Percentiles rank a stretch among this genome's conserved stretches.
phyloP scores from a whole-genome alignment of 352 stramenopile genomes.

The Phytophthora foliorum region DNA sequence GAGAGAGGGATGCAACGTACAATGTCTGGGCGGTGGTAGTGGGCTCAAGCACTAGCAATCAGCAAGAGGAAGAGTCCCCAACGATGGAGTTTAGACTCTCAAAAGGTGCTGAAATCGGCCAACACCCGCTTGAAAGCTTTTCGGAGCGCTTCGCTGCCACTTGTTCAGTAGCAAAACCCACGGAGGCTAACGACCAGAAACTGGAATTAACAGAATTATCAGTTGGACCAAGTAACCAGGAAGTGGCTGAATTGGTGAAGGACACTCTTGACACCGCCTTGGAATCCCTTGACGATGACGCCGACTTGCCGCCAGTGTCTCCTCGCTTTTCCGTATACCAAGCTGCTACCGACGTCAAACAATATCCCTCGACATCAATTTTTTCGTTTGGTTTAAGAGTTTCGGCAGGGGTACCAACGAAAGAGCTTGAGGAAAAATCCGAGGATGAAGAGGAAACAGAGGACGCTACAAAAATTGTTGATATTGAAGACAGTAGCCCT shows the following conservation, averaged over 20 bases:
- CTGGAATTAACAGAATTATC: not conserved
- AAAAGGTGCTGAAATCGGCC: slow-evolving; percentile 3
- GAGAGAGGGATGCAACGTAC: slow-evolving; percentile 39
- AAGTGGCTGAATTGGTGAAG: not conserved
- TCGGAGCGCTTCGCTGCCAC: not conserved
- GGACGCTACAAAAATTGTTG: not conserved
- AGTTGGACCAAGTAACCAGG: slow-evolving; percentile 1
- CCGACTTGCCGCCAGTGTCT: not conserved
- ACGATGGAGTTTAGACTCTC: not conserved
- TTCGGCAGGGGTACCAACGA: not conserved
- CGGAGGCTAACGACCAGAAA: not conserved
- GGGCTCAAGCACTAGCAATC: slow-evolving; percentile 12
- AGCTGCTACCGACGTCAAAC: not conserved
- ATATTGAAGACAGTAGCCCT: not conserved
- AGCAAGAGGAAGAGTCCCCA: slow-evolving; percentile 12
- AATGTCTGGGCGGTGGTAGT: slow-evolving; percentile 51
- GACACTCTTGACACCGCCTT: not conserved
- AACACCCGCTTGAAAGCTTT: not conserved
- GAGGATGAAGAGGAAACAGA: not conserved
- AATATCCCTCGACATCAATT: slow-evolving; percentile 17
- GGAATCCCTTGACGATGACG: not conserved
- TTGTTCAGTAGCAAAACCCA: not conserved
- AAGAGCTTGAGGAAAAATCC: not conserved
- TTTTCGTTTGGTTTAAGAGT: slow-evolving; percentile 23
- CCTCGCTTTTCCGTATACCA: slow-evolving; percentile 4